Base-by-base conservation (phyloP, 2,329 filamentous ascomycete species). In the Herpotrichia juniperi region DNA sequence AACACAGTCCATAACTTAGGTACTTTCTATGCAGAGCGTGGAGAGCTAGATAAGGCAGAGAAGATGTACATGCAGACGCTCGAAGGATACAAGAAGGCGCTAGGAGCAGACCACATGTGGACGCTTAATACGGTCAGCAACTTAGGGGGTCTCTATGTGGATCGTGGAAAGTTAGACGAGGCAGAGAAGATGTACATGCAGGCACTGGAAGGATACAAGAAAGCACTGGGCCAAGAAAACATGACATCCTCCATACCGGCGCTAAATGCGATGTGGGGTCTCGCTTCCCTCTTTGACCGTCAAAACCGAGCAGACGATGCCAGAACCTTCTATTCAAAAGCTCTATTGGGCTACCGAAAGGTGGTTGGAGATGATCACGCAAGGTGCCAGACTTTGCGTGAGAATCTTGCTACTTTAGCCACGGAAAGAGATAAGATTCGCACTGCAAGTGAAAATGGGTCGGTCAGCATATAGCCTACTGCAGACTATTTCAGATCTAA, bases 31-130 rank as follows among this genome's bases (percentile, higher is more conserved):
- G n/a, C 9, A 31, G n/a, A 97, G 64, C 80, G 97, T 1, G 89
- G 90, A 45, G 92, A 90, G 74, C 81, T 97, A 14, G 88, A 92
- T 63, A 93, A 46, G 42, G 42, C 42, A 17, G 42, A 46, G 42
- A n/a, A 30, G 42, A 46, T 46, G 40, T 43, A 58, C 35, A 87
- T 17, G 84, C 84, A 0, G 62, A 71, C 24, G 72, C n/a, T n/a
- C n/a, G n/a, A n/a, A n/a, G n/a, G n/a, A n/a, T n/a, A n/a, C n/a
- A n/a, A n/a, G n/a, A n/a, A 79, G 2, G 81, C 82, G 2, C 74
- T 83, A 10, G 64, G 63, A 16, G 80, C 78, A 53, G 61, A 75
- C 2, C 77, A 81, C 11, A 84, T 88, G 57, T 68, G 85, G n/a
- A 53, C 51, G 28, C 54, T 57, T 28, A 3, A 53, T 4, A 57